These are phyloP conservation scores for Colletotrichum caudatum DNA, from an alignment of 2,329 filamentous ascomycete genomes.

Conservation along the genomic window DNA sequence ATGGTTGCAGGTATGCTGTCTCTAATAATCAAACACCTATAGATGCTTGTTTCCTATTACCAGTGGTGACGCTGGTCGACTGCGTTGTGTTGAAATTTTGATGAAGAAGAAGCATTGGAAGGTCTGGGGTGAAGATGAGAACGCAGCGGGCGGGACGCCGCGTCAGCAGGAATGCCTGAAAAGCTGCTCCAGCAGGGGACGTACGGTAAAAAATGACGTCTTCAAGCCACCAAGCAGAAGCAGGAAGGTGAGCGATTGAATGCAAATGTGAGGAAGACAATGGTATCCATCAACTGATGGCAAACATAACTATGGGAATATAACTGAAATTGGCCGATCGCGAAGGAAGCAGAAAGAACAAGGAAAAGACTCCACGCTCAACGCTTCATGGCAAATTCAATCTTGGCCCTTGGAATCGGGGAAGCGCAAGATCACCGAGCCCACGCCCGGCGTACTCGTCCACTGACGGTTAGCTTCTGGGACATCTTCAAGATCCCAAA, in stretches of 20 bases:
- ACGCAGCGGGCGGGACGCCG: not conserved
- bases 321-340: not conserved
- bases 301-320: not conserved
- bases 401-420: not conserved
- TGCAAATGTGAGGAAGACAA: not conserved
- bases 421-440: conserved; percentile 52
- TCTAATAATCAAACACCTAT: not conserved
- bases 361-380: not conserved
- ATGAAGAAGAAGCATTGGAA: not conserved
- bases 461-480: conserved; percentile 53
- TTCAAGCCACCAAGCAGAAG: not conserved
- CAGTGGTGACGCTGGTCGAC: not conserved
- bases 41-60: not conserved
- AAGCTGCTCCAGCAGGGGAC: conserved; percentile 8
- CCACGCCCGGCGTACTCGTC: conserved; percentile 52
- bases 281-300: not conserved
- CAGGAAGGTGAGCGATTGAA: conserved; percentile 11
- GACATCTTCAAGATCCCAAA: conserved; percentile 57
- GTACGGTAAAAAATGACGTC: not conserved
- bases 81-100: not conserved
- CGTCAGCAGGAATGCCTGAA: conserved; percentile 27
- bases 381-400: not conserved
- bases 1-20: not conserved
- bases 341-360: not conserved
- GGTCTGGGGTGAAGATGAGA: not conserved